Percentiles rank a stretch among this genome's conserved stretches.
Conservation (phyloP, 441 rosid genomes). For the Erodium texanum region DNA sequence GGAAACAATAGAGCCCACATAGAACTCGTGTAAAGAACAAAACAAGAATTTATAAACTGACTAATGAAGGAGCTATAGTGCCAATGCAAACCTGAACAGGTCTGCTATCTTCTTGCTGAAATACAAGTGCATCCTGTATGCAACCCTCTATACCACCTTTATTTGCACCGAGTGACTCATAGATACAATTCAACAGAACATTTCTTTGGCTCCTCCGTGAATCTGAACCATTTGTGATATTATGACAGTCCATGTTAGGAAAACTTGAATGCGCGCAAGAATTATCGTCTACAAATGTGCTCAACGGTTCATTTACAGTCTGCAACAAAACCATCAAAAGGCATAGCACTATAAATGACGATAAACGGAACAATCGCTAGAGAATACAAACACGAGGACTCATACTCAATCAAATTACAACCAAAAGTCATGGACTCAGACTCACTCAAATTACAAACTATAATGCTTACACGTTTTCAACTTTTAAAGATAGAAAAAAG, state of each 20-base stretch:
- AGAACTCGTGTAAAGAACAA: neutral
- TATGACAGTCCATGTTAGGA: slow-evolving; percentile 14
- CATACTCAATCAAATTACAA: too few species aligned
- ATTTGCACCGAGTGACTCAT: slow-evolving; percentile 34
- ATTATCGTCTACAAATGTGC: slow-evolving; percentile 15
- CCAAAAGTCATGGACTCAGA: too few species aligned
- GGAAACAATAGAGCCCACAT: slow-evolving; percentile 17
- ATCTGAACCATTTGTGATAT: slow-evolving; percentile 21
- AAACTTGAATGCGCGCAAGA: slow-evolving; percentile 15
- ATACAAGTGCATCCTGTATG: slow-evolving; percentile 36
- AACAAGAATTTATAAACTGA: neutral
- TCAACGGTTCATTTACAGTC: slow-evolving; percentile 20
- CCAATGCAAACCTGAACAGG: slow-evolving; percentile 34
- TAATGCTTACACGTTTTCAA: too few species aligned
- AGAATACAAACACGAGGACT: neutral
- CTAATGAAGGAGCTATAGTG: slow-evolving; percentile 1
- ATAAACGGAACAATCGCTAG: neutral
- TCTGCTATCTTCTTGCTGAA: slow-evolving; percentile 20
- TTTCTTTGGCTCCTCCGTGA: slow-evolving; percentile 31
- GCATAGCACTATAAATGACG: slow-evolving; percentile 10
- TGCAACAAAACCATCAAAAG: slow-evolving; percentile 17
- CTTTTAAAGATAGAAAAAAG: too few species aligned
- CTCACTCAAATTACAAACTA: too few species aligned
- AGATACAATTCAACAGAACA: slow-evolving; percentile 37
- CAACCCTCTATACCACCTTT: slow-evolving; percentile 40